These are phyloP conservation scores for Fusarium floridanum DNA, from an alignment of 2,329 filamentous ascomycete genomes.

Conservation along the genomic window DNA sequence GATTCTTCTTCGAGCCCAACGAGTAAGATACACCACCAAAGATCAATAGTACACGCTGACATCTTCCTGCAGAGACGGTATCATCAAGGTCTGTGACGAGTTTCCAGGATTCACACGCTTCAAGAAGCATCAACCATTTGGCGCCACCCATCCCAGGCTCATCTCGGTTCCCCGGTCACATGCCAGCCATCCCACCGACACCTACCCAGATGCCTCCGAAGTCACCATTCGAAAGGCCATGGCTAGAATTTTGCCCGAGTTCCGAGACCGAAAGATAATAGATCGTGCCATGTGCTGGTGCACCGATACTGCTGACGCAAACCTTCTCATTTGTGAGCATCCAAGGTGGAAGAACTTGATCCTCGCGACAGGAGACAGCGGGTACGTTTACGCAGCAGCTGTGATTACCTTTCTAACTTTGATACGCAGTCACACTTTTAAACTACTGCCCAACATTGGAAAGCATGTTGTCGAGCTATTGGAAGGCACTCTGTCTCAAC, in stretches of 20 bases:
- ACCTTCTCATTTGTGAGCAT: conserved; percentile 18
- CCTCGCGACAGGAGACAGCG: conserved; percentile 17
- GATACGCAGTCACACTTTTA: conserved; percentile 4
- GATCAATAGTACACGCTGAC: background rate
- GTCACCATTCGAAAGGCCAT: conserved; percentile 7
- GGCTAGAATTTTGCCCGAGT: conserved; percentile 6
- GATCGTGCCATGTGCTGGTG: conserved; percentile 20
- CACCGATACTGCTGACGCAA: conserved; percentile 16
- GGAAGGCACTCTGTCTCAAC: conserved; percentile 4
- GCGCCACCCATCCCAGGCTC: background rate
- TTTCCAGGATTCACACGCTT: conserved; percentile 17
- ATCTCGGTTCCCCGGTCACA: conserved; percentile 18
- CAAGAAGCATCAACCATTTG: conserved; percentile 6
- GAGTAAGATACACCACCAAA: conserved; percentile 2
- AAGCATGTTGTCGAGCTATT: conserved; percentile 18
- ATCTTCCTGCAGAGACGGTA: background rate
- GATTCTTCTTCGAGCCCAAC: conserved; percentile 20
- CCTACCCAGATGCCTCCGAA: conserved; percentile 10
- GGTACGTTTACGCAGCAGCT: background rate
- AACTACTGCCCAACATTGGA: conserved; percentile 11
- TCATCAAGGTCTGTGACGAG: conserved; percentile 19
- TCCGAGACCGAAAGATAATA: background rate
- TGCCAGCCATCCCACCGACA: conserved; percentile 12
- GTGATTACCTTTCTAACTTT: background rate
- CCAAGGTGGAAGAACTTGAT: conserved; percentile 19